Percentiles rank a stretch among this genome's conserved stretches.
Evolutionary conservation across 192 early-diverging fungal species (phyloP).

Genomic region (Backusella tarrabulga): DNA sequence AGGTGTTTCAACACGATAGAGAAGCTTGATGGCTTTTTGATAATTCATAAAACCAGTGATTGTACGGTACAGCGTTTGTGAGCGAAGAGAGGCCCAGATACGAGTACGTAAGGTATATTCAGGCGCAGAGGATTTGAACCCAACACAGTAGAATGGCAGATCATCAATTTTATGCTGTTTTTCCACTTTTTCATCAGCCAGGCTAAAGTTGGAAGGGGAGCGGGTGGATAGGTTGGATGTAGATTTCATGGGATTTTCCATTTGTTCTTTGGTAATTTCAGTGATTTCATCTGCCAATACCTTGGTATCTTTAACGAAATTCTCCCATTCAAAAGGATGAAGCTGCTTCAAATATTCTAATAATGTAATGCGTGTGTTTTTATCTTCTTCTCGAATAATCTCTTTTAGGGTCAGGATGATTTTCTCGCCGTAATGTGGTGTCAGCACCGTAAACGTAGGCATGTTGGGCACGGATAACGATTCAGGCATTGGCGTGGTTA

Average conservation of each 20-base stretch:
- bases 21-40: conserved; percentile 77
- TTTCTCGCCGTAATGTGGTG: conserved; percentile 86
- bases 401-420: conserved; percentile 79
- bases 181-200: conserved; percentile 20
- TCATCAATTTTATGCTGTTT: conserved; percentile 63
- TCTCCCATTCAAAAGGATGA: conserved; percentile 85
- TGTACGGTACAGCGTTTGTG: conserved; percentile 84
- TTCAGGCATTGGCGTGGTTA: conserved; percentile 78
- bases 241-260: background rate
- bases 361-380: conserved; percentile 74
- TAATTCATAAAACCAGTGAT: conserved; percentile 90
- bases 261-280: conserved; percentile 16
- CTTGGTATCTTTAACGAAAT: conserved; percentile 88
- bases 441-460: conserved; percentile 84
- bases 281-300: conserved; percentile 65
- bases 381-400: conserved; percentile 82
- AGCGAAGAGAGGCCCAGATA: conserved; percentile 89
- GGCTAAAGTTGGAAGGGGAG: background rate
- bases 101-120: conserved; percentile 82
- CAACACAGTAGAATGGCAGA: conserved; percentile 75
- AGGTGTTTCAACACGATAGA: conserved; percentile 80
- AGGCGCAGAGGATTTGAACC: conserved; percentile 78
- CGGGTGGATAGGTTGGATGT: background rate
- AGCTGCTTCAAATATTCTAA: conserved; percentile 81
- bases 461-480: conserved; percentile 78